A percentile compares a stretch with the other conserved stretches of the same genome.
Conservation (phyloP, 176 grass and related monocot species). For the Aegilops bicornis region DNA sequence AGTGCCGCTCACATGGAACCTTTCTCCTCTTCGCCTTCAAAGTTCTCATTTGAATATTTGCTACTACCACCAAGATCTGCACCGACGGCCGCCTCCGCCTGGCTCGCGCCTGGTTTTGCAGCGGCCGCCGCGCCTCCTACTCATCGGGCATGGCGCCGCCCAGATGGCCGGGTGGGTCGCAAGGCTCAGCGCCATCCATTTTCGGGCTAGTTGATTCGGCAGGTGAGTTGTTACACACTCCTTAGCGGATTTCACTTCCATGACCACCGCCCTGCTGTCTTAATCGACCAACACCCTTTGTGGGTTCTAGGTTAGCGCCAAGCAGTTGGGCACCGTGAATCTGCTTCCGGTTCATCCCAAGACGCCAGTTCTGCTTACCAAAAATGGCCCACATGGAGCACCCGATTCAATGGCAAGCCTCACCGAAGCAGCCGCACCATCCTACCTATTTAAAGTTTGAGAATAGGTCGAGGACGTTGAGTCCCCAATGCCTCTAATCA, state of each 20-base stretch:
- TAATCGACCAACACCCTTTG: slow-evolving; percentile 67
- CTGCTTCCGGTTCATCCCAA: too few relatives aligned
- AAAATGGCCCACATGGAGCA: slow-evolving; percentile 57
- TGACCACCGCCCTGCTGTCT: slow-evolving; percentile 34
- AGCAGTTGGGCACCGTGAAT: too few relatives aligned
- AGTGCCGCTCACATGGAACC: slow-evolving; percentile 68
- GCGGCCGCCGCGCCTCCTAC: too few relatives aligned
- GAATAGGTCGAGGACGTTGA: slow-evolving; percentile 80
- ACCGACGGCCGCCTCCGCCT: slow-evolving; percentile 38
- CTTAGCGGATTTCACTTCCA: slow-evolving; percentile 68
- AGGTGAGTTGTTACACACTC: slow-evolving; percentile 81
- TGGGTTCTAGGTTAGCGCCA: neutral
- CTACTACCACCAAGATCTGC: slow-evolving; percentile 66
- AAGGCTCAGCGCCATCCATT: too few relatives aligned
- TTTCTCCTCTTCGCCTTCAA: slow-evolving; percentile 62
- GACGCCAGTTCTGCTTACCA: slow-evolving; percentile 53
- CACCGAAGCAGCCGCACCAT: slow-evolving; percentile 46
- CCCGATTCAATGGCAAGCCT: neutral
- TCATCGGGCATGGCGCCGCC: too few relatives aligned
- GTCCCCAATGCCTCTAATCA: slow-evolving; percentile 87
- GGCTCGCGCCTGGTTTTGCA: too few relatives aligned
- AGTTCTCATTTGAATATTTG: slow-evolving; percentile 76
- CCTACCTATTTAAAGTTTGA: slow-evolving; percentile 94
- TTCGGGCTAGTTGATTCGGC: slow-evolving; percentile 88
- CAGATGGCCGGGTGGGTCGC: too few relatives aligned